phyloP scores from a whole-genome alignment of 495 filamentous ascomycete genomes.

The Parathielavia hyrcaniae region DNA sequence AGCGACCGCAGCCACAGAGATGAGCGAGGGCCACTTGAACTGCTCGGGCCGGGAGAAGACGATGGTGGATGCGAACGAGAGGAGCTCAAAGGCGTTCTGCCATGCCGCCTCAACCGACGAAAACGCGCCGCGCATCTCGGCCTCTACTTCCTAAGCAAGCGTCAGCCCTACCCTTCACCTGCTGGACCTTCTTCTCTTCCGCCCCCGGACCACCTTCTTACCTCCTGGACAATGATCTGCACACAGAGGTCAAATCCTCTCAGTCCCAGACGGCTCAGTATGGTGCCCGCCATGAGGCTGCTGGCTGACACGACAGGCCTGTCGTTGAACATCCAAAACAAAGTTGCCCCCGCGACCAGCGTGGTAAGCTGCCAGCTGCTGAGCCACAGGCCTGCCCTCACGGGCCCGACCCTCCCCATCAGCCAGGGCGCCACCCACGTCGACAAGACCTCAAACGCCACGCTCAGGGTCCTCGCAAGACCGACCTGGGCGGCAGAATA shows the following conservation, averaged over 20 bases:
- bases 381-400: constrained; percentile 58
- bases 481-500: constrained; percentile 37
- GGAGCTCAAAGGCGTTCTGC: constrained; percentile 62
- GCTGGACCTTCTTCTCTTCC: background rate
- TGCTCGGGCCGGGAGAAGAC: constrained; percentile 50
- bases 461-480: constrained; percentile 34
- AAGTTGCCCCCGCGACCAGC: constrained; percentile 39
- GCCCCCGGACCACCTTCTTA: constrained; percentile 23
- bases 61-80: constrained; percentile 56
- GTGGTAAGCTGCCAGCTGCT: constrained; percentile 55
- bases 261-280: constrained; percentile 56
- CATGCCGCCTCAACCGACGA: constrained; percentile 55
- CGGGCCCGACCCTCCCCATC: constrained; percentile 51
- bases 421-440: constrained; percentile 47
- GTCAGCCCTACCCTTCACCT: background rate
- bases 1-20: constrained; percentile 49
- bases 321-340: constrained; percentile 38
- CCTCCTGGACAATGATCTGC: constrained; percentile 62
- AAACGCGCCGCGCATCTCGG: constrained; percentile 49
- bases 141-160: constrained; percentile 42
- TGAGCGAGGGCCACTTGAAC: constrained; percentile 55
- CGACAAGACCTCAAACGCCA: constrained; percentile 42
- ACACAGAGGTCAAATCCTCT: constrained; percentile 63
- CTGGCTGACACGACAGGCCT: constrained; percentile 33
- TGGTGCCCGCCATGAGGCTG: constrained; percentile 47